Base-by-base conservation (phyloP, 2,329 filamentous ascomycete genomes). In the Cordyceps cicadae region DNA sequence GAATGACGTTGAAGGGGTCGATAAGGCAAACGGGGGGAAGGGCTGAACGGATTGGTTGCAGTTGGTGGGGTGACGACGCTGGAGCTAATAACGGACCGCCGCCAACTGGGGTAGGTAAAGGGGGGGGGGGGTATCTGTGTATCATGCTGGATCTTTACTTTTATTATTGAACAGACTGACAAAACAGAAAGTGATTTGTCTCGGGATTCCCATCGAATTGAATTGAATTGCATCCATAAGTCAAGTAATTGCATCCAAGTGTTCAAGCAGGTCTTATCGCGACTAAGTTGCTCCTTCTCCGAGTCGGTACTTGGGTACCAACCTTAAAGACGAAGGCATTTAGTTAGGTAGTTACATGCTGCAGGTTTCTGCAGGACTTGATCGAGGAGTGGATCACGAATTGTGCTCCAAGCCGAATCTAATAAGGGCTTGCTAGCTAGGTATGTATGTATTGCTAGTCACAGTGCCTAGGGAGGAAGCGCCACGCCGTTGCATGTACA, bases 61-160 rank as follows among this genome's bases (percentile, higher is more conserved):
- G 61, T 57, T 51, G 63, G 61, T 64, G 62, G 57, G 60, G 62
- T 60, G 58, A 63, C 54, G 37, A 43, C 49, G 50, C 39, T 46
- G 24, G 50, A 48, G 9, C 19, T 21, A 46, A 3, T 12, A 24
- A 17, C 21, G 21, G 59, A 9, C 32, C 5, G 45, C 49, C 21
- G 48, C 51, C 24, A n/a, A 37, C 19, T 39, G 49, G 41, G 53
- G 49, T 34, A 53, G 24, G 24, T n/a, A n/a, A n/a, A n/a, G n/a
- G n/a, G n/a, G n/a, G n/a, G n/a, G n/a, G n/a, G n/a, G n/a, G n/a
- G n/a, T 24, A 24, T 4, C 24, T 24, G 24, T 29, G 24, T 37
- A 11, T 11, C 34, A 12, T 11, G 34, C 12, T 14, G 11, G 34
- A 37, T 37, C 8, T 37, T 37, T 37, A 11, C 34, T 12, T 37